Conservation (phyloP, 208 protist species). For the Naegleria lovaniensis region DNA sequence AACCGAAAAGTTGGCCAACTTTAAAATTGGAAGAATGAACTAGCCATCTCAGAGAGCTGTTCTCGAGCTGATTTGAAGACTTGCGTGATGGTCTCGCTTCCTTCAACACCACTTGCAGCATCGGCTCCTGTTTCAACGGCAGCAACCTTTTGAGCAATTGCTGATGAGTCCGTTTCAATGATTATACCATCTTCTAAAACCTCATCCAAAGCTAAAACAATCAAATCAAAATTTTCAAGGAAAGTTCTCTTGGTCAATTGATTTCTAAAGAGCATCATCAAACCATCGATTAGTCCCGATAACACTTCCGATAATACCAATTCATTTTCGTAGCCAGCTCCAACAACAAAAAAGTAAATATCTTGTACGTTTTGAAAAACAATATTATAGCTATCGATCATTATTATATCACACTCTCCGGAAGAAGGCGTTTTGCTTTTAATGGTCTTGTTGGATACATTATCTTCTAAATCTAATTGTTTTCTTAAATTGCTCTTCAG, state of each 20-base stretch:
- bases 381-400: neutral
- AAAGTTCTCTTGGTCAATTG: slow-evolving; percentile 29
- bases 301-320: slow-evolving; percentile 19
- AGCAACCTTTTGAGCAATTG: slow-evolving; percentile 19
- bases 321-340: slow-evolving; percentile 20
- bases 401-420: neutral
- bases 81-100: neutral
- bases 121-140: neutral
- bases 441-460: neutral
- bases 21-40: slow-evolving; percentile 14
- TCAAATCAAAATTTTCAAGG: slow-evolving; percentile 30
- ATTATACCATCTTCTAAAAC: slow-evolving; percentile 16
- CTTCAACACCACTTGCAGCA: neutral
- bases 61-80: neutral
- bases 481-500: neutral
- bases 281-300: neutral
- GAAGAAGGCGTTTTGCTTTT: neutral
- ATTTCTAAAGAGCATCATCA: neutral
- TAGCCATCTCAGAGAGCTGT: neutral
- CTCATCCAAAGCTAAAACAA: slow-evolving; percentile 20
- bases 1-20: too few species aligned
- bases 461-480: neutral
- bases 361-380: neutral
- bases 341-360: slow-evolving; percentile 22
- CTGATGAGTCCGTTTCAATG: slow-evolving; percentile 8